phyloP scores from a whole-genome alignment of 257 asterid species.

The Coffea eugenioides region DNA sequence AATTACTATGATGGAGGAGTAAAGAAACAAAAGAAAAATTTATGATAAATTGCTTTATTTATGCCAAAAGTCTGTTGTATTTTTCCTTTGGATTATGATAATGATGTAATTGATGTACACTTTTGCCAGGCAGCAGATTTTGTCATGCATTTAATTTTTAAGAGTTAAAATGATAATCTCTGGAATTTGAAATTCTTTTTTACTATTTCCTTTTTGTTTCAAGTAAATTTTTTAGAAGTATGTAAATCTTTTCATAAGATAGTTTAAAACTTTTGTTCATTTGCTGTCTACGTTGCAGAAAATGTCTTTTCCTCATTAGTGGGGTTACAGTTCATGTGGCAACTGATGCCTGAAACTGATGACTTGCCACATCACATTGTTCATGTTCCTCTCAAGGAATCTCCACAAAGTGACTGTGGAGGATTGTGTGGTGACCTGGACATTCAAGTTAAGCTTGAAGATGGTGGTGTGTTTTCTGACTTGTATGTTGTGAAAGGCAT shows the following conservation, averaged over 20 bases:
- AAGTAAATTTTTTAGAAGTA: neutral
- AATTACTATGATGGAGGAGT: neutral
- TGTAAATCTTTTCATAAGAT: neutral
- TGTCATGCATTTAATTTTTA: neutral
- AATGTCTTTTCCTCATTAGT: slow-evolving; percentile 88
- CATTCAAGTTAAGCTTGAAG: slow-evolving; percentile 79
- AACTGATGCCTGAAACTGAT: slow-evolving; percentile 59
- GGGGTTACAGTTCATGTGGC: slow-evolving; percentile 85
- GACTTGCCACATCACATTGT: slow-evolving; percentile 68
- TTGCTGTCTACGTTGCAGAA: slow-evolving; percentile 48
- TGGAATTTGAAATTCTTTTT: neutral
- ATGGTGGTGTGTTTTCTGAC: slow-evolving; percentile 81
- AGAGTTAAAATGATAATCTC: neutral
- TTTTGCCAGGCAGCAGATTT: neutral
- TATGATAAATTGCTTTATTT: neutral
- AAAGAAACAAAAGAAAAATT: neutral
- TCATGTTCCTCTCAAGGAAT: slow-evolving; percentile 82
- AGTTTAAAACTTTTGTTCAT: neutral
- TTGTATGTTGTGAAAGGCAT: slow-evolving; percentile 76
- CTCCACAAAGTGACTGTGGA: slow-evolving; percentile 88
- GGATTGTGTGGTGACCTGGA: slow-evolving; percentile 91
- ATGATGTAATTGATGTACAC: neutral
- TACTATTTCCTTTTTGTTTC: neutral
- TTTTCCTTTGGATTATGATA: neutral
- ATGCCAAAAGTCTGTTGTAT: neutral